Conservation (phyloP, 2,329 filamentous ascomycete genomes). For the Ceratocystis alfenasii region DNA sequence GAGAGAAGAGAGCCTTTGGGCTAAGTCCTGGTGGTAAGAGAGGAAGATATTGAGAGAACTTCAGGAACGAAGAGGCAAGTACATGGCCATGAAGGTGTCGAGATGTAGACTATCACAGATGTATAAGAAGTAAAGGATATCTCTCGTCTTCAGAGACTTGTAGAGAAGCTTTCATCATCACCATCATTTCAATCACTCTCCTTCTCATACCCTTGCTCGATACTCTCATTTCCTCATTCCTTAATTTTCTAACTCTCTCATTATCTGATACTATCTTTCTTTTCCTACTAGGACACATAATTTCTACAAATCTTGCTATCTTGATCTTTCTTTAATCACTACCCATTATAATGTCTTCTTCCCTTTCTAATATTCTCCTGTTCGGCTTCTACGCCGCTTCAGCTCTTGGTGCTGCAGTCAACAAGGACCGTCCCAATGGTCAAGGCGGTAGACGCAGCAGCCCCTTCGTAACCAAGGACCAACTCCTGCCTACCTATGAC, state of each 20-base stretch:
- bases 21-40: neutral
- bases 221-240: neutral
- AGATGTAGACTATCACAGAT: neutral
- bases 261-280: neutral
- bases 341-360: neutral
- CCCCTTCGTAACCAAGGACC: slow-evolving; percentile 15
- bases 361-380: slow-evolving; percentile 11
- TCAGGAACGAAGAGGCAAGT: neutral
- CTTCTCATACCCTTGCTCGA: neutral
- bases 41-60: neutral
- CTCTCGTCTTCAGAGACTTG: neutral
- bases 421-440: neutral
- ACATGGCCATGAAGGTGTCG: neutral
- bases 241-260: no score
- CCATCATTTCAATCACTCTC: neutral
- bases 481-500: slow-evolving; percentile 33
- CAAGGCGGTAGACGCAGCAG: neutral
- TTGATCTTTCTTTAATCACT: neutral
- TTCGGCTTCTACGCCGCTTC: slow-evolving; percentile 15
- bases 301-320: no score
- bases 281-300: neutral
- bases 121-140: neutral
- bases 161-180: neutral
- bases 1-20: neutral
- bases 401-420: slow-evolving; percentile 9